Evolutionary conservation across 345 rosid genomes (phyloP).

Genomic region (Conringia planisiliqua): DNA sequence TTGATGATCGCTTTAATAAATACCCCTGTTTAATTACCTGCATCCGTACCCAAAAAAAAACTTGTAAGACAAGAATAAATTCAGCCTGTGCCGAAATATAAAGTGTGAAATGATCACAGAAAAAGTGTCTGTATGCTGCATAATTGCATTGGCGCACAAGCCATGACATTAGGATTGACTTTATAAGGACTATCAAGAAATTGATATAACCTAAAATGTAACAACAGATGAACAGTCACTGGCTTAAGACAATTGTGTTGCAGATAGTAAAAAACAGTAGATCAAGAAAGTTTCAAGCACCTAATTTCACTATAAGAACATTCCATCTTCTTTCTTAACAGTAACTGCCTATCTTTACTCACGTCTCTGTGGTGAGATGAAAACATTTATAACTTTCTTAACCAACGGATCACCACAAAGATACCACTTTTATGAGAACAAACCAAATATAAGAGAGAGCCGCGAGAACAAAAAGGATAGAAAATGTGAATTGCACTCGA

Average conservation of each 20-base stretch:
- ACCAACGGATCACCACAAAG: background rate
- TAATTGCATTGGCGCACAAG: background rate
- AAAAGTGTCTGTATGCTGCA: constrained; percentile 5
- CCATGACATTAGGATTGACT: background rate
- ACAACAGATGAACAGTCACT: background rate
- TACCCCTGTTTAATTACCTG: constrained; percentile 79
- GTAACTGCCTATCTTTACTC: background rate
- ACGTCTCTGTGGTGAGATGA: background rate
- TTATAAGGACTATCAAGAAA: background rate
- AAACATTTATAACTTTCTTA: background rate
- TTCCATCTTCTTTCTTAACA: background rate
- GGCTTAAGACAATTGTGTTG: background rate
- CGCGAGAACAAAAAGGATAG: background rate
- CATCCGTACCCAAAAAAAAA: constrained; percentile 33
- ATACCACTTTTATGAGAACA: background rate
- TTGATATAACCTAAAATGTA: background rate
- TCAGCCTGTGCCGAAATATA: background rate
- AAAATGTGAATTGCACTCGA: background rate
- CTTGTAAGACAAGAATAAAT: constrained; percentile 3
- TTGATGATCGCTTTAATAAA: constrained; percentile 74
- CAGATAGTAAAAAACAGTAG: background rate
- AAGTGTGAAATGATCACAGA: background rate
- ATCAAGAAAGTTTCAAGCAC: background rate
- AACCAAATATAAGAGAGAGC: background rate
- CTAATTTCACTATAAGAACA: background rate